A percentile compares a stretch with the other conserved stretches of the same genome.
Conservation (phyloP, 2,329 filamentous ascomycete species). For the Colletotrichum sp. region DNA sequence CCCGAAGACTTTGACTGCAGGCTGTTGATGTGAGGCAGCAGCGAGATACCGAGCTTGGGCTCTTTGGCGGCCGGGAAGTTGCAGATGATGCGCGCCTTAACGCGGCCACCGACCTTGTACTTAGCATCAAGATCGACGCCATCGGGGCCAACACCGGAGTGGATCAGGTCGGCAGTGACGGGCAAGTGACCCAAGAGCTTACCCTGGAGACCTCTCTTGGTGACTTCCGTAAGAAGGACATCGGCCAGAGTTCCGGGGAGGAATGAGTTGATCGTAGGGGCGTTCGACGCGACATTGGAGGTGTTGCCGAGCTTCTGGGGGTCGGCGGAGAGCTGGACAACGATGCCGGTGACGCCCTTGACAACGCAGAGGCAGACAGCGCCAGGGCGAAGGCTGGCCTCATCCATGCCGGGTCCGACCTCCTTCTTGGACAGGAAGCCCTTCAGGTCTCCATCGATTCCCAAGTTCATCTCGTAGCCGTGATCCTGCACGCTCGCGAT, state of each 20-base stretch:
- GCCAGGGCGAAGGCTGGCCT: conserved; percentile 78
- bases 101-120: conserved; percentile 83
- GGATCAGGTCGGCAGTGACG: conserved; percentile 87
- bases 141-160: conserved; percentile 78
- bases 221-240: conserved; percentile 79
- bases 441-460: conserved; percentile 68
- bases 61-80: conserved; percentile 81
- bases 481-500: conserved; percentile 95
- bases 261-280: conserved; percentile 88
- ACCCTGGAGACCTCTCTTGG: conserved; percentile 77
- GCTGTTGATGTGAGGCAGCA: conserved; percentile 82
- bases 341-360: conserved; percentile 77
- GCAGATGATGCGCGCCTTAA: conserved; percentile 87
- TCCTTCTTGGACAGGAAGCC: conserved; percentile 90
- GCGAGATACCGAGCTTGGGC: conserved; percentile 84
- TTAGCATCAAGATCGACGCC: conserved; percentile 75
- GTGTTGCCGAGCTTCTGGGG: conserved; percentile 71
- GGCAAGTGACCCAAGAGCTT: conserved; percentile 93
- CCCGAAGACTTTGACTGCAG: conserved; percentile 55
- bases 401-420: conserved; percentile 68
- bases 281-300: conserved; percentile 71
- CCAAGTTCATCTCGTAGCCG: conserved; percentile 91
- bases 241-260: conserved; percentile 91
- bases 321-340: conserved; percentile 84
- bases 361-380: conserved; percentile 85